These are phyloP conservation scores for Aureobasidium sp. DNA, from an alignment of 2,329 filamentous ascomycete species.

Conservation along the genomic window DNA sequence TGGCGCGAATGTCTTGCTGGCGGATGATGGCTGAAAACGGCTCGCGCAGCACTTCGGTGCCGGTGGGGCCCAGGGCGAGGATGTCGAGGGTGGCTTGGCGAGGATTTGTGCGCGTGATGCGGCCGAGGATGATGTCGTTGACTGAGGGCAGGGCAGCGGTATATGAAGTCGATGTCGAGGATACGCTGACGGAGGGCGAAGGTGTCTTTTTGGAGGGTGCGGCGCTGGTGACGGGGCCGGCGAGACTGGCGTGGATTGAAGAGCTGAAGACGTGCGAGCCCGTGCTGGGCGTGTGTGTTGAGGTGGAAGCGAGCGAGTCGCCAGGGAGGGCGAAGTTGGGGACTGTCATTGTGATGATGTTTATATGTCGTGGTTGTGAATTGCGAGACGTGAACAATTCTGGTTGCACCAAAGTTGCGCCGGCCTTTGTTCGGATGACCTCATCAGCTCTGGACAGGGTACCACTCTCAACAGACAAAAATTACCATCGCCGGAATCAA, in stretches of 20 bases:
- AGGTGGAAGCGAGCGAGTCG: conserved; percentile 63
- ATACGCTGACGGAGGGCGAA: conserved; percentile 29
- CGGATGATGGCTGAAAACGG: conserved; percentile 29
- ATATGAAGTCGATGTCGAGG: conserved; percentile 23
- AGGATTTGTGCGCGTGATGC: conserved; percentile 77
- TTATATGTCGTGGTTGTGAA: not conserved
- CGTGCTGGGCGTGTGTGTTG: conserved; percentile 64
- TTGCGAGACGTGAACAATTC: not conserved
- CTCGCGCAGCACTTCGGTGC: conserved; percentile 23
- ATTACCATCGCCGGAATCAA: not conserved
- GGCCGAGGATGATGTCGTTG: conserved; percentile 70
- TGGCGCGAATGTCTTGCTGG: conserved; percentile 80
- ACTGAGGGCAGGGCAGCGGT: conserved; percentile 75
- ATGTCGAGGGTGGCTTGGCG: conserved; percentile 82
- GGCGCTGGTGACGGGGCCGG: conserved; percentile 50
- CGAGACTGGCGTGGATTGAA: conserved; percentile 73
- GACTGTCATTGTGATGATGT: conserved; percentile 1
- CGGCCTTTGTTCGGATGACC: conserved; percentile 9
- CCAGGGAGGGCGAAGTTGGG: conserved; percentile 64
- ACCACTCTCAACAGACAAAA: not conserved
- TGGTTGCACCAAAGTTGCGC: conserved; percentile 1
- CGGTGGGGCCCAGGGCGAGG: conserved; percentile 62
- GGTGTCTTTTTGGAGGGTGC: conserved; percentile 48
- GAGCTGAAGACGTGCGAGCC: conserved; percentile 77
- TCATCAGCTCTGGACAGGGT: not conserved